A percentile compares a stretch with the other conserved stretches of the same genome.
Conservation (phyloP, 176 grass and related monocot species). For the Puccinellia tenuiflora region DNA sequence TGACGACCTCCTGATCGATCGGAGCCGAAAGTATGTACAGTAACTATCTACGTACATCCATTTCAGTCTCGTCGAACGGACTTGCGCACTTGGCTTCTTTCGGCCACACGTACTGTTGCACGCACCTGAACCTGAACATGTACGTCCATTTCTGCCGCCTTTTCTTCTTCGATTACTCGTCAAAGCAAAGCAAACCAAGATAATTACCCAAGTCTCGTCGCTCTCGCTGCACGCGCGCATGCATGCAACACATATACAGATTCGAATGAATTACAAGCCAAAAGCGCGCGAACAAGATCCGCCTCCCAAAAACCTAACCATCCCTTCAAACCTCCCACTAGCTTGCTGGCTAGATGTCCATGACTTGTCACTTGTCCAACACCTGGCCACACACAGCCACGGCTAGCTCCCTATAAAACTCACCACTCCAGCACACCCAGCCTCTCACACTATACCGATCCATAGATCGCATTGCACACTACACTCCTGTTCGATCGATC, state of each 20-base stretch:
- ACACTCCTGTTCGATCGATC: background rate
- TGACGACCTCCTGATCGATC: background rate
- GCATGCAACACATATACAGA: background rate
- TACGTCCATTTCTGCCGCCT: background rate
- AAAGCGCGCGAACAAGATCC: slow-evolving; percentile 26
- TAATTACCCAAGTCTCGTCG: background rate
- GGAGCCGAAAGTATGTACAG: background rate
- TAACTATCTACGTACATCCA: background rate
- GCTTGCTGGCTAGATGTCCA: background rate
- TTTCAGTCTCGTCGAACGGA: background rate
- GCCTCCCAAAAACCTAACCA: background rate
- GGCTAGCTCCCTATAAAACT: slow-evolving; percentile 24
- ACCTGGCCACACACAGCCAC: background rate
- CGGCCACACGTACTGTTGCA: background rate
- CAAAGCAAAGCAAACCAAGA: slow-evolving; percentile 12
- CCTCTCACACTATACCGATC: background rate
- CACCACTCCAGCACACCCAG: background rate
- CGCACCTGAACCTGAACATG: background rate
- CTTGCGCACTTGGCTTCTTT: slow-evolving; percentile 15
- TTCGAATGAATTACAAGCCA: slow-evolving; percentile 3
- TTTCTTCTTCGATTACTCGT: background rate
- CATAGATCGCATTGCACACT: background rate
- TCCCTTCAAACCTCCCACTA: slow-evolving; percentile 17
- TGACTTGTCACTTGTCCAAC: background rate
- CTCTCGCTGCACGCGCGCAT: background rate